Evolutionary conservation across 306 rosid species (phyloP).

Genomic region (Gastrolobium bilobum): DNA sequence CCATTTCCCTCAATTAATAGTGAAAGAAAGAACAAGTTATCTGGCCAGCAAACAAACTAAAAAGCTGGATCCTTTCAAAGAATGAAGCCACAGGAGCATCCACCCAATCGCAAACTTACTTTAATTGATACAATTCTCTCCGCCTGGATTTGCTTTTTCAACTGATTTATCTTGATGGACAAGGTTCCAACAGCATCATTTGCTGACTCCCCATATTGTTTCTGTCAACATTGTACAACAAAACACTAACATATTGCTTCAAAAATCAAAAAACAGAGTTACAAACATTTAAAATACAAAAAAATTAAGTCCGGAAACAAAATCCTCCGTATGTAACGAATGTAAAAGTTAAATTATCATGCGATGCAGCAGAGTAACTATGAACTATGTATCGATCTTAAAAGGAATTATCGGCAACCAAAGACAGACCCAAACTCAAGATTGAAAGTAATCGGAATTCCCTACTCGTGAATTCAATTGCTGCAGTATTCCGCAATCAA

Average conservation of each 20-base stretch:
- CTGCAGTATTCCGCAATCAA: not conserved
- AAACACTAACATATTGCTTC: not conserved
- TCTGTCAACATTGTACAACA: slow-evolving; percentile 50
- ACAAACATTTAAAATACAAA: not conserved
- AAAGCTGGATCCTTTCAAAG: not conserved
- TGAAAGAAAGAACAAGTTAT: slow-evolving; percentile 1
- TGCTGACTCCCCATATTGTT: slow-evolving; percentile 56
- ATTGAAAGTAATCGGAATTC: slow-evolving; percentile 31
- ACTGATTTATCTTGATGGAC: slow-evolving; percentile 72
- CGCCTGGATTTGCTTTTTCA: slow-evolving; percentile 79
- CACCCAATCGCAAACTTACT: slow-evolving; percentile 54
- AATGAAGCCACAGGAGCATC: not conserved
- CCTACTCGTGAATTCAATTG: slow-evolving; percentile 38
- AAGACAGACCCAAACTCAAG: slow-evolving; percentile 12
- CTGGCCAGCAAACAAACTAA: slow-evolving; percentile 12
- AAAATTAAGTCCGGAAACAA: not conserved
- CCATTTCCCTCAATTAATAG: slow-evolving; percentile 3
- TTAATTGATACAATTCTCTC: slow-evolving; percentile 68
- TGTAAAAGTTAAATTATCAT: slow-evolving; percentile 42
- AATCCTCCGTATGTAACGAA: not conserved
- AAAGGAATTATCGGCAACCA: not conserved
- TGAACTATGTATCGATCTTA: not conserved
- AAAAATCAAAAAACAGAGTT: not conserved
- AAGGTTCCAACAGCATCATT: slow-evolving; percentile 60
- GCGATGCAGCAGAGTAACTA: slow-evolving; percentile 4